These are phyloP conservation scores for Amanita phalloides DNA, from an alignment of 768 basidiomycete species.

Conservation along the genomic window DNA sequence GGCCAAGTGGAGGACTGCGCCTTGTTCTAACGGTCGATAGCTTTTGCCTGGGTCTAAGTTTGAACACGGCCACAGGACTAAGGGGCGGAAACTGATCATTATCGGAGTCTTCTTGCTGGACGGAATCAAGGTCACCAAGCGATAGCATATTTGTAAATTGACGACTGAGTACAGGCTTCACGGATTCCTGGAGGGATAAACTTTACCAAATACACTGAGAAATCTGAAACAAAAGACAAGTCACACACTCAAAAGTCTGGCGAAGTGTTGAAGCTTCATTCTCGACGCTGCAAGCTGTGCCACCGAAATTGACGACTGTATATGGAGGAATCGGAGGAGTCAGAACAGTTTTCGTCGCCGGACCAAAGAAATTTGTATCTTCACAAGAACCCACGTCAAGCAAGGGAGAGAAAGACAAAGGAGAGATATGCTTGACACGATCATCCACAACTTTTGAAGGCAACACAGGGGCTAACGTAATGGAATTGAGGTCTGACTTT, in stretches of 20 bases:
- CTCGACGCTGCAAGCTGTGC: neutral
- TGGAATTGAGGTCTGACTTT: neutral
- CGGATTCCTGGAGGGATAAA: neutral
- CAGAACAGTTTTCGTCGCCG: neutral
- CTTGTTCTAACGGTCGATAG: constrained; percentile 10
- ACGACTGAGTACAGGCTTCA: neutral
- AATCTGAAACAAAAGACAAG: neutral
- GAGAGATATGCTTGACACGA: neutral
- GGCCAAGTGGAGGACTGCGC: constrained; percentile 29
- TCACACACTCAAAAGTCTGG: neutral
- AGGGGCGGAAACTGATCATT: neutral
- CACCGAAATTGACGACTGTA: neutral
- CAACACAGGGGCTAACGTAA: neutral
- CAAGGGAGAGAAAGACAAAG: neutral
- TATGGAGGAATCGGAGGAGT: neutral
- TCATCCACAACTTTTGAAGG: neutral
- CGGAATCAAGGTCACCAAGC: neutral
- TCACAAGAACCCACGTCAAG: neutral
- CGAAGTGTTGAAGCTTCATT: neutral
- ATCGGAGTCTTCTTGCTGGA: neutral
- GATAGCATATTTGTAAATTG: neutral
- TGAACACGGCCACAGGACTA: constrained; percentile 2
- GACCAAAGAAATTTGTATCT: neutral
- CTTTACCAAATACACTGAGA: neutral
- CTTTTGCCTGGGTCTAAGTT: constrained; percentile 1